These are phyloP conservation scores for Neopestalotiopsis sp. DNA, from an alignment of 2,329 filamentous ascomycete species.

Conservation along the genomic window DNA sequence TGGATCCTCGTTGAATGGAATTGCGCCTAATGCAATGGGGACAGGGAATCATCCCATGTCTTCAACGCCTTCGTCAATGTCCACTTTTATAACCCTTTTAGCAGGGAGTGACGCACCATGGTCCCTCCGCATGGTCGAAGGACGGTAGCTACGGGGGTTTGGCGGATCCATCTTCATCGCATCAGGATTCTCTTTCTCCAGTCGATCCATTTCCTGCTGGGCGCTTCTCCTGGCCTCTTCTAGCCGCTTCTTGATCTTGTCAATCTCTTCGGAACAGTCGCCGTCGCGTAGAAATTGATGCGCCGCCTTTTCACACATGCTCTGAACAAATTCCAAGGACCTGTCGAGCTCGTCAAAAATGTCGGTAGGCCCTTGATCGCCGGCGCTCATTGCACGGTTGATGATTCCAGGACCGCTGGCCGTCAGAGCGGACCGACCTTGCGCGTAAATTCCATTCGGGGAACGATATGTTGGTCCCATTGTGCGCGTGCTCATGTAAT, in stretches of 20 bases:
- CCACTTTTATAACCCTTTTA: slow-evolving; percentile 26
- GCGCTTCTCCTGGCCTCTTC: slow-evolving; percentile 67
- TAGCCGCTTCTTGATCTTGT: slow-evolving; percentile 70
- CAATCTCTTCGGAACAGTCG: slow-evolving; percentile 79
- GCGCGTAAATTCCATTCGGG: slow-evolving; percentile 32
- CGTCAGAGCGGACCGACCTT: slow-evolving; percentile 22
- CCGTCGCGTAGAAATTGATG: slow-evolving; percentile 90
- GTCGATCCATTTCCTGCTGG: slow-evolving; percentile 62
- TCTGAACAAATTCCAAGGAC: slow-evolving; percentile 79
- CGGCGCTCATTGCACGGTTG: slow-evolving; percentile 26
- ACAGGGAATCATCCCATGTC: slow-evolving; percentile 27
- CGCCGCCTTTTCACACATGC: slow-evolving; percentile 83
- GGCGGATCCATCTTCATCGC: slow-evolving; percentile 31
- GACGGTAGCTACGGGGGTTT: slow-evolving; percentile 56
- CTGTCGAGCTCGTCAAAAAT: slow-evolving; percentile 79
- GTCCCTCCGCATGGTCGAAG: slow-evolving; percentile 59
- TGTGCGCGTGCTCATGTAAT: slow-evolving; percentile 44
- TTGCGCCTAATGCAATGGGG: slow-evolving; percentile 8
- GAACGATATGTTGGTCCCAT: slow-evolving; percentile 39
- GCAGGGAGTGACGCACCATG: slow-evolving; percentile 34
- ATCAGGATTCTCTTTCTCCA: slow-evolving; percentile 56
- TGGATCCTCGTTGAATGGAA: slow-evolving; percentile 16
- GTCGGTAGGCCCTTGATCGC: slow-evolving; percentile 41
- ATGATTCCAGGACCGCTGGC: slow-evolving; percentile 31
- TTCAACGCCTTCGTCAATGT: slow-evolving; percentile 37